These are phyloP conservation scores for Magnaporthiopsis rhizophila DNA, from an alignment of 2,329 filamentous ascomycete genomes.

Conservation along the genomic window DNA sequence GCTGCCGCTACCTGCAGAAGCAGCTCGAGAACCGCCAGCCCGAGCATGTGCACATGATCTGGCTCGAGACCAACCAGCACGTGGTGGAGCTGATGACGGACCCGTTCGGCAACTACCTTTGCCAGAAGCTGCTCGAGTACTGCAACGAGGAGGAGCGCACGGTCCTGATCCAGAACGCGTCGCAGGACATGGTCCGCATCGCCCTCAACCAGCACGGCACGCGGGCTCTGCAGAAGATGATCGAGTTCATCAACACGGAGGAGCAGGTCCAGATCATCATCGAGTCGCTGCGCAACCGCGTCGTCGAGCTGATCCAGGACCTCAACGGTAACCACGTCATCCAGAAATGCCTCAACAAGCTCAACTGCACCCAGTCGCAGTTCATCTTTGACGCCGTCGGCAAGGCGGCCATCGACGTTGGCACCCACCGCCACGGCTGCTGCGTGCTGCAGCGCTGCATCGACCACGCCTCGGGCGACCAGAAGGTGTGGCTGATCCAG, in stretches of 20 bases:
- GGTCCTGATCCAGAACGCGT: constrained; percentile 81
- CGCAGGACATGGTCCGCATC: constrained; percentile 81
- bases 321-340: constrained; percentile 98
- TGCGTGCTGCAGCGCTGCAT: constrained; percentile 98
- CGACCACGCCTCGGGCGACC: constrained; percentile 84
- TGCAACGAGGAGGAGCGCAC: constrained; percentile 94
- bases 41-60: constrained; percentile 85
- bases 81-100: constrained; percentile 98
- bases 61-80: constrained; percentile 84
- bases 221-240: constrained; percentile 97
- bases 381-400: constrained; percentile 98
- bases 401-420: constrained; percentile 76
- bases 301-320: constrained; percentile 92
- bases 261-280: constrained; percentile 86
- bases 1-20: constrained; percentile 93
- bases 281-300: constrained; percentile 68
- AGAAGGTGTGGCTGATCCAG: constrained; percentile 79
- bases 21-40: constrained; percentile 86
- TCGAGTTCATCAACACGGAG: constrained; percentile 83
- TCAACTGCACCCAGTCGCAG: constrained; percentile 73
- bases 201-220: constrained; percentile 97
- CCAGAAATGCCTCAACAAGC: constrained; percentile 96
- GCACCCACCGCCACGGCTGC: constrained; percentile 94
- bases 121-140: constrained; percentile 94
- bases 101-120: constrained; percentile 97